Evolutionary conservation across 768 basidiomycete genomes (phyloP).

Genomic region (Pilatotrama ljubarskyi): DNA sequence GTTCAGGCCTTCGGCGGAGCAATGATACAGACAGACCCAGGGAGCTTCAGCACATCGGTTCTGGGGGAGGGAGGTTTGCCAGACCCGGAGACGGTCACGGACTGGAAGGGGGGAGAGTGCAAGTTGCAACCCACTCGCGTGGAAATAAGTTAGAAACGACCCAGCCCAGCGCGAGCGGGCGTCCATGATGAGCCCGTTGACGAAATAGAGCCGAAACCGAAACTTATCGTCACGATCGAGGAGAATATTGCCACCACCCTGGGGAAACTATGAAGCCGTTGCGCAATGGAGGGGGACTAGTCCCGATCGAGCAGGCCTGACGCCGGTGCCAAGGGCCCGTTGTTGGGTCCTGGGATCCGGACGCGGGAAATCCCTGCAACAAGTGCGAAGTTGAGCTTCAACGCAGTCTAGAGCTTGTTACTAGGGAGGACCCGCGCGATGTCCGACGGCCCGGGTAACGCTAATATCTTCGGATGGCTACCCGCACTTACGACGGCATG

Average conservation of each 20-base stretch:
- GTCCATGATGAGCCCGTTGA: constrained; percentile 24
- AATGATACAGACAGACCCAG: constrained; percentile 29
- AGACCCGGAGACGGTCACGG: constrained; percentile 22
- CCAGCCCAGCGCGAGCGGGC: constrained; percentile 26
- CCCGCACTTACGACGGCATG: constrained; percentile 13
- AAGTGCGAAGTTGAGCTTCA: constrained; percentile 13
- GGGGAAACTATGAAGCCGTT: constrained; percentile 23
- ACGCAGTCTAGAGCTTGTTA: constrained; percentile 23
- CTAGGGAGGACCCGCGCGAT: constrained; percentile 18
- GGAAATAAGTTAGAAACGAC: constrained; percentile 23
- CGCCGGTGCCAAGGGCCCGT: constrained; percentile 20
- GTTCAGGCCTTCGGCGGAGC: constrained; percentile 26
- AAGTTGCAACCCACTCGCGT: constrained; percentile 22
- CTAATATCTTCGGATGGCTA: constrained; percentile 16
- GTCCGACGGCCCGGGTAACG: constrained; percentile 16
- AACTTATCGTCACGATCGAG: constrained; percentile 25
- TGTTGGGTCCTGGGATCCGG: constrained; percentile 13
- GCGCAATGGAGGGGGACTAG: constrained; percentile 18
- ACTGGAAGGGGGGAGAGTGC: constrained; percentile 19
- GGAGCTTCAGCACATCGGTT: constrained; percentile 28
- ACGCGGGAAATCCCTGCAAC: constrained; percentile 13
- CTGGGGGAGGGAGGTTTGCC: constrained; percentile 23
- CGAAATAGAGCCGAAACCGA: constrained; percentile 29
- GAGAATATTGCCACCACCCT: constrained; percentile 19
- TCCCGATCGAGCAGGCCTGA: constrained; percentile 14